A percentile compares a stretch with the other conserved stretches of the same genome.
phyloP scores from a whole-genome alignment of 768 basidiomycete genomes.

The Collybia sordida region DNA sequence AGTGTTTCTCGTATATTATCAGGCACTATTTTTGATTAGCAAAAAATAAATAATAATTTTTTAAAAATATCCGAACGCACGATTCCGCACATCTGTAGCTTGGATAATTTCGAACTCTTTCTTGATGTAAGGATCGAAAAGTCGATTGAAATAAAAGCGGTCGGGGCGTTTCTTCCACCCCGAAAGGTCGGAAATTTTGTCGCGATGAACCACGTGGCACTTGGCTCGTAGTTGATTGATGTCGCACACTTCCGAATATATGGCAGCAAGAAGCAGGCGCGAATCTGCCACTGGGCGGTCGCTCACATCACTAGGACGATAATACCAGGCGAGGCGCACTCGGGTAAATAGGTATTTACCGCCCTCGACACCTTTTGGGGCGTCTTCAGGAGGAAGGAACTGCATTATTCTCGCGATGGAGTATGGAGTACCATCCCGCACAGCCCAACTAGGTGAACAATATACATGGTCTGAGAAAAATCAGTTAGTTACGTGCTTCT shows the following conservation, averaged over 20 bases:
- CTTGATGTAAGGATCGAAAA: conserved; percentile 98
- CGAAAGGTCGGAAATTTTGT: conserved; percentile 91
- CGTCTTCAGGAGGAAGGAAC: conserved; percentile 81
- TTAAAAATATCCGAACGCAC: conserved; percentile 48
- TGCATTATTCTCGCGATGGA: conserved; percentile 97
- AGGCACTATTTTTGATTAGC: conserved; percentile 54
- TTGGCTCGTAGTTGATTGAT: conserved; percentile 89
- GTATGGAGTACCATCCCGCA: conserved; percentile 93
- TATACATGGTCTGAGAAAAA: conserved; percentile 90
- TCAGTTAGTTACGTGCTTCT: conserved; percentile 18
- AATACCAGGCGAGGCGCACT: conserved; percentile 94
- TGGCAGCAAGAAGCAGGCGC: conserved; percentile 89
- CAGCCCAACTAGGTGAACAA: conserved; percentile 89
- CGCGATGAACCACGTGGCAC: conserved; percentile 93
- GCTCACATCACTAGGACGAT: conserved; percentile 94
- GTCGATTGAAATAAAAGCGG: conserved; percentile 92
- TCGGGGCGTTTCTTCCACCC: conserved; percentile 94
- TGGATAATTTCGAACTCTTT: conserved; percentile 96
- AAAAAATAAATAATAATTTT: conserved; percentile 18
- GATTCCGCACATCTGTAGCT: conserved; percentile 81
- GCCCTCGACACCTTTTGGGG: conserved; percentile 62
- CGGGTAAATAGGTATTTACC: conserved; percentile 73
- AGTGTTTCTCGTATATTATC: conserved; percentile 77
- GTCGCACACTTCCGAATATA: conserved; percentile 96
- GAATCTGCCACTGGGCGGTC: conserved; percentile 90